A percentile compares a stretch with the other conserved stretches of the same genome.
phyloP scores from a whole-genome alignment of 1,284 basidiomycete genomes.

The Sphagnurus paluster region DNA sequence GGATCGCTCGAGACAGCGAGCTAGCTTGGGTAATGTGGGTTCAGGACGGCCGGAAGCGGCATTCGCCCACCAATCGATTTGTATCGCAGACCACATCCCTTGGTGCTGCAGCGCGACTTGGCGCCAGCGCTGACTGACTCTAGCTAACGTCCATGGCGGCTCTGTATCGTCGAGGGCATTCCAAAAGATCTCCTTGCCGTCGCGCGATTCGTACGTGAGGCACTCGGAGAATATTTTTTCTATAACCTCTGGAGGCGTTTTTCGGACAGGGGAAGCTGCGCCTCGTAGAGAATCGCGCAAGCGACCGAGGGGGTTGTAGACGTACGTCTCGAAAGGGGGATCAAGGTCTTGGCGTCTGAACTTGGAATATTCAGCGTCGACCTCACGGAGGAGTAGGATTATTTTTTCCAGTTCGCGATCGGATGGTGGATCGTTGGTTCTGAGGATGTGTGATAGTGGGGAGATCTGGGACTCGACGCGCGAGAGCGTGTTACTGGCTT shows the following conservation, averaged over 20 bases:
- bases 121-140: constrained; percentile 7
- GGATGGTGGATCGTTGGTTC: constrained; percentile 6
- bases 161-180: constrained; percentile 1
- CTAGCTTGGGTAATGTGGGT: neutral
- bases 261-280: constrained; percentile 2
- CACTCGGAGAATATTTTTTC: neutral
- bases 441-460: neutral
- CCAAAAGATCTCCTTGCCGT: neutral
- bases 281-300: neutral
- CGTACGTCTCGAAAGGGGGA: neutral
- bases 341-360: neutral
- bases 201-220: neutral
- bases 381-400: neutral
- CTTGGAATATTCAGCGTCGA: neutral
- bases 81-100: constrained; percentile 7
- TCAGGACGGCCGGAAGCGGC: neutral
- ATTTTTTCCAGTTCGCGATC: neutral
- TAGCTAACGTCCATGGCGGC: constrained; percentile 4
- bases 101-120: neutral
- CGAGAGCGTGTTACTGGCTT: too few species aligned
- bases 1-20: constrained; percentile 5
- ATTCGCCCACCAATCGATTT: neutral
- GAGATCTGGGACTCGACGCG: neutral
- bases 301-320: neutral
- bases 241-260: constrained; percentile 6